Evolutionary conservation across 2,329 filamentous ascomycete genomes (phyloP).

Genomic region (Talaromyces sp.): DNA sequence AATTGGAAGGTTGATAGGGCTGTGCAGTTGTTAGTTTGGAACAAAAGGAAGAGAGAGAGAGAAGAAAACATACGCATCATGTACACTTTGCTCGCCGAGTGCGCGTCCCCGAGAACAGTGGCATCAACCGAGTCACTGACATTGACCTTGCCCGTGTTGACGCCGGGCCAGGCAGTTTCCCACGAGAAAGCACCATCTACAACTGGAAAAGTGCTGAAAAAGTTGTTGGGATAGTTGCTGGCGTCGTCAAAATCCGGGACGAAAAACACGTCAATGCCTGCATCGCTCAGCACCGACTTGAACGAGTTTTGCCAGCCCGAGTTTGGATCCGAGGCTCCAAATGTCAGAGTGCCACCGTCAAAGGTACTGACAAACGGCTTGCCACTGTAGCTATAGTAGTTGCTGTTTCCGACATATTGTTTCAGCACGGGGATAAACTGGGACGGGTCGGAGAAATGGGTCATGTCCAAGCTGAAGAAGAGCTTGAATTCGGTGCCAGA

Average conservation of each 20-base stretch:
- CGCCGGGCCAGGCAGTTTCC: slow-evolving; percentile 30
- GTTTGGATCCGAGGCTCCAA: slow-evolving; percentile 17
- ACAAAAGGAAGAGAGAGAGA: not conserved
- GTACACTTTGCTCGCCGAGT: slow-evolving; percentile 28
- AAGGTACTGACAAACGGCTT: slow-evolving; percentile 30
- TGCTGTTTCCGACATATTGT: slow-evolving; percentile 16
- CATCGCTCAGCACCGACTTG: slow-evolving; percentile 19
- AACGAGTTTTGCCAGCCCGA: slow-evolving; percentile 10
- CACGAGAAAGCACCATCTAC: slow-evolving; percentile 35
- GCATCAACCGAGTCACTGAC: slow-evolving; percentile 25
- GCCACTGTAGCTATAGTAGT: slow-evolving; percentile 25
- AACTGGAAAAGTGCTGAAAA: slow-evolving; percentile 21
- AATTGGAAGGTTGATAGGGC: slow-evolving; percentile 32
- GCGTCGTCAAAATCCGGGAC: slow-evolving; percentile 27
- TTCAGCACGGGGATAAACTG: slow-evolving; percentile 24
- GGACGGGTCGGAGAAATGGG: slow-evolving; percentile 17
- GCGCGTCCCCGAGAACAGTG: slow-evolving; percentile 24
- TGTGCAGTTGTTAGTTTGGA: not conserved
- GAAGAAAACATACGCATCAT: slow-evolving; percentile 29
- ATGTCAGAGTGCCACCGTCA: slow-evolving; percentile 20
- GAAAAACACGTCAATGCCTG: slow-evolving; percentile 24
- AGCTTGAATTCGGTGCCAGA: slow-evolving; percentile 25
- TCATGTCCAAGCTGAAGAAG: slow-evolving; percentile 36
- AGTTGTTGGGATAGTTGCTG: slow-evolving; percentile 14
- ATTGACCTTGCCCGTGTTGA: slow-evolving; percentile 16